Conservation (phyloP, 306 rosid genomes). For the Citrullus amarus region DNA sequence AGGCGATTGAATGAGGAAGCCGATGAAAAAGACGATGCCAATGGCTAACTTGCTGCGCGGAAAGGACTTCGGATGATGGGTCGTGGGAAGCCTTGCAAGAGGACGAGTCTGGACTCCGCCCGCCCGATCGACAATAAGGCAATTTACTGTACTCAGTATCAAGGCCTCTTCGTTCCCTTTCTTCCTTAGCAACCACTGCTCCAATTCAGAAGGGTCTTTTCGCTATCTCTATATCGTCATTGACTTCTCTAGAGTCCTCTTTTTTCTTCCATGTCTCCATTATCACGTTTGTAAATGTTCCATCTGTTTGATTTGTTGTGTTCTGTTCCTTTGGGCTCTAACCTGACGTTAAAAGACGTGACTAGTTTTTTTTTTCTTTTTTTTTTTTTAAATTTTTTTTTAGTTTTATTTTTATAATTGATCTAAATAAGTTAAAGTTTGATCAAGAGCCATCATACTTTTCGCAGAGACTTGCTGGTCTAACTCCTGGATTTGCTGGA, state of each 20-base stretch:
- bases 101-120: conserved; percentile 84
- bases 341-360: conserved; percentile 86
- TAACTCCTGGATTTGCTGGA: conserved; percentile 94
- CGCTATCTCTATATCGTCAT: conserved; percentile 59
- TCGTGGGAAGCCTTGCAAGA: conserved; percentile 92
- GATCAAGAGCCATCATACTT: conserved; percentile 65
- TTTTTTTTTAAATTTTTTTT: conserved; percentile 12
- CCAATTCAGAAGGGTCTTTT: conserved; percentile 90
- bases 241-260: conserved; percentile 68
- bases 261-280: neutral
- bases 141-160: conserved; percentile 74
- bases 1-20: conserved; percentile 42
- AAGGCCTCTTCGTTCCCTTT: conserved; percentile 62
- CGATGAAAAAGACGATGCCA: conserved; percentile 61
- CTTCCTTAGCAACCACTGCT: conserved; percentile 40
- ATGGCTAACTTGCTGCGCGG: conserved; percentile 61
- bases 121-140: conserved; percentile 70
- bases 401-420: conserved; percentile 7
- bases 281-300: neutral
- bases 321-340: neutral
- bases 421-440: conserved; percentile 70
- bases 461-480: conserved; percentile 89
- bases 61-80: conserved; percentile 81
- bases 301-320: neutral
- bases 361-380: conserved; percentile 42